A percentile compares a stretch with the other conserved stretches of the same genome.
Evolutionary conservation across 2,329 filamentous ascomycete species (phyloP).

Genomic region (Arachnopeziza araneosa): DNA sequence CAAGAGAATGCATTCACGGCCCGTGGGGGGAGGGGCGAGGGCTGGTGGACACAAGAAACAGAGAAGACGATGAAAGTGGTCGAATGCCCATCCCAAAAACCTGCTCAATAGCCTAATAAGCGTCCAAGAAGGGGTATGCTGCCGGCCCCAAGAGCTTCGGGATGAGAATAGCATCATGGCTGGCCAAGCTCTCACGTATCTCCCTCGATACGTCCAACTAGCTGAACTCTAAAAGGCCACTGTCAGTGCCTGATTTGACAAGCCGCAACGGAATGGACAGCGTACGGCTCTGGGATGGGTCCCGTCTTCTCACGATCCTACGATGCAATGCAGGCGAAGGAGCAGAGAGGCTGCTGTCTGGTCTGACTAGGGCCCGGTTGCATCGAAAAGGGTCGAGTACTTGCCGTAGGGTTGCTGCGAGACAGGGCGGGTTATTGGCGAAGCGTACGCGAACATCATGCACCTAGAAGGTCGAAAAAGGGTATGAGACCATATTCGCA

Average conservation of each 20-base stretch:
- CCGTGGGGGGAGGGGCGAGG: neutral
- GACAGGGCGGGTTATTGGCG: neutral
- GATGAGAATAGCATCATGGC: neutral
- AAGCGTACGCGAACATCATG: neutral
- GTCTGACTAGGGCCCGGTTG: too few relatives aligned
- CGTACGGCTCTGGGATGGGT: neutral
- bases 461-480: neutral
- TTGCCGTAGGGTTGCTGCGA: neutral
- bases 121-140: neutral
- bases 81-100: neutral
- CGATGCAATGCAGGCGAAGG: neutral
- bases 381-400: neutral
- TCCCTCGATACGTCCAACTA: neutral
- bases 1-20: neutral
- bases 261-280: neutral
- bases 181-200: neutral
- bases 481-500: neutral
- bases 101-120: neutral
- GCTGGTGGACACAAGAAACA: neutral
- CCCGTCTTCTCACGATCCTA: neutral
- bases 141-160: neutral
- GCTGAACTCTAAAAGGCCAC: neutral
- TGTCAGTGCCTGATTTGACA: neutral
- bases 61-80: neutral
- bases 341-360: neutral